Evolutionary conservation across 1,139 yeast genomes (phyloP), one percentile per base, ranked within the genome.

Genomic region (Pichia cactophila): DNA sequence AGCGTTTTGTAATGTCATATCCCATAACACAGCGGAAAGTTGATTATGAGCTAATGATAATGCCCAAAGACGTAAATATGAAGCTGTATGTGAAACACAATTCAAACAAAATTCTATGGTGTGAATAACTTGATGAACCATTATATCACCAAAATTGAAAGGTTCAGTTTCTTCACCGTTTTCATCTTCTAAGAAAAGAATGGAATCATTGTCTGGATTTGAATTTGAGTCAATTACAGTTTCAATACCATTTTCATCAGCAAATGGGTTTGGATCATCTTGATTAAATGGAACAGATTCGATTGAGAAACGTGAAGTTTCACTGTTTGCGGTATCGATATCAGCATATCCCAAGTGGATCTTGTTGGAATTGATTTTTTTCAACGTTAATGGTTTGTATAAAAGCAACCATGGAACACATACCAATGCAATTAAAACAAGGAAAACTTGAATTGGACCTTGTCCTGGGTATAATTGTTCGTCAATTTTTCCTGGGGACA

Each of bases 11-110:
- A 92, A 79, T 1, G 98, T 92, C 99, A 92, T 92, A 43, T 86
- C 75, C 98, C 98, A 94, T 58, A 94, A 72, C 41, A 94, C 99
- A 16, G 90, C 75, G 1, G 97, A 89, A 58, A 94, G 76, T 71
- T 94, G 99, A 16, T 95, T 94, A 66, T 94, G 99, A 0, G 99
- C 99, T 53, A 94, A 77, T 1, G 97, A 90, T 54, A 94, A 75
- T 1, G 99, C 99, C 98, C 98, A 92, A 51, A 92, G 72, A 64
- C 98, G 83, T 58, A 92, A 77, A 63, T 94, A 94, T 0, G 98
- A 92, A 0, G 99, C 99, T 0, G 98, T 94, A 65, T 94, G 99
- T 17, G 97, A 88, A 42, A 94, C 96, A 71, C 97, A 88, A 68
- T 92, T 92, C 61, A 94, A 77, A 65, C 99, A 94, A 67, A 94